Conservation (phyloP, 257 asterid genomes). For the Gentiana macrophylla region DNA sequence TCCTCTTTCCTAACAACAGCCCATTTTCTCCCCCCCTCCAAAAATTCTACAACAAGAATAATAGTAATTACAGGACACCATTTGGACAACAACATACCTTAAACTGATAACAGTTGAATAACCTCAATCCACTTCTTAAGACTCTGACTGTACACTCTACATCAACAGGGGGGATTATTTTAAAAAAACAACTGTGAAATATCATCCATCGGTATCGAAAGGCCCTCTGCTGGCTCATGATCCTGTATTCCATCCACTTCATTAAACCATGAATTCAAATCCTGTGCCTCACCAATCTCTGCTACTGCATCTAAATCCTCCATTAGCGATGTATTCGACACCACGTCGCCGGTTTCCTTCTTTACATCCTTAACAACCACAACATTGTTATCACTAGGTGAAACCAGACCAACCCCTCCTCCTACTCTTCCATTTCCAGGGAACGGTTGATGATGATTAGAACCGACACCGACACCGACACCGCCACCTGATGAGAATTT, state of each 20-base stretch:
- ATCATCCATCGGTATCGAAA: constrained; percentile 87
- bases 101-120: constrained; percentile 23
- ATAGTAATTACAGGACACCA: constrained; percentile 52
- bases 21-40: too few species aligned
- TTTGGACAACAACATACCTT: constrained; percentile 30
- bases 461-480: constrained; percentile 14
- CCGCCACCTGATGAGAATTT: constrained; percentile 38
- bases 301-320: constrained; percentile 65
- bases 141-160: constrained; percentile 36
- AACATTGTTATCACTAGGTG: constrained; percentile 28
- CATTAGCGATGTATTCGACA: constrained; percentile 38
- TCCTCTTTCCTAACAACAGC: too few species aligned
- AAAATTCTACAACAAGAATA: constrained; percentile 20
- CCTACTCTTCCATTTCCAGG: constrained; percentile 29
- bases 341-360: constrained; percentile 18
- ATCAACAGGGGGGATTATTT: constrained; percentile 12
- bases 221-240: constrained; percentile 49
- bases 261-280: constrained; percentile 78
- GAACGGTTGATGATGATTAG: constrained; percentile 16
- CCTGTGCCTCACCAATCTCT: constrained; percentile 65
- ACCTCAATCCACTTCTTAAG: constrained; percentile 24
- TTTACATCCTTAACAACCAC: constrained; percentile 28
- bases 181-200: constrained; percentile 65
- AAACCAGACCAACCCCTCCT: constrained; percentile 43
- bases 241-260: constrained; percentile 69